phyloP scores from a whole-genome alignment of 2,329 filamentous ascomycete genomes.

The Trichoderma sp. region DNA sequence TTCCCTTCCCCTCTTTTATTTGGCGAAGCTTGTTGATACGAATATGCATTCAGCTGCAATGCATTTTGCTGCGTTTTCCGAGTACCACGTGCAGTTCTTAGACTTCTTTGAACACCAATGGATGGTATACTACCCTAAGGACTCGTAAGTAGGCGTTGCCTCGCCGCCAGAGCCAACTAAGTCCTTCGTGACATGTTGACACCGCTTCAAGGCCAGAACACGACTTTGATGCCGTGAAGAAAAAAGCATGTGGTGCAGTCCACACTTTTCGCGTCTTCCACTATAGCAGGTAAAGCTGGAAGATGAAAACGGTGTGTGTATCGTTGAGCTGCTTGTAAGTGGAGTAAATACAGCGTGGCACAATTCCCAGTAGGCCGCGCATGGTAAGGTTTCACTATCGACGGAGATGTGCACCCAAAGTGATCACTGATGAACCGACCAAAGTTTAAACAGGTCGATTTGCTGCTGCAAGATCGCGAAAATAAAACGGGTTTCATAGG shows the following conservation, averaged over 20 bases:
- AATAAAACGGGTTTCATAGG: not conserved
- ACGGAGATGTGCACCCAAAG: conserved; percentile 6
- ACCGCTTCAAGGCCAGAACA: not conserved
- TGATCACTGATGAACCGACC: not conserved
- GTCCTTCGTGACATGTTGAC: not conserved
- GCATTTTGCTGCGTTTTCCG: not conserved
- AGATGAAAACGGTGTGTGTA: not conserved
- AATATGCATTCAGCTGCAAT: not conserved
- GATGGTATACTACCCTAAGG: not conserved
- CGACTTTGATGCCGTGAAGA: not conserved
- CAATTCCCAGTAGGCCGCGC: not conserved
- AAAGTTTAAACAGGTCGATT: not conserved
- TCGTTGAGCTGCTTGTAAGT: not conserved
- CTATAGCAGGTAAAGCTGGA: not conserved
- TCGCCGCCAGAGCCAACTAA: not conserved
- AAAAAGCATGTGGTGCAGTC: not conserved
- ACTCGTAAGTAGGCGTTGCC: not conserved
- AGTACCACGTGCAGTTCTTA: not conserved
- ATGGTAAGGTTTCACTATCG: conserved; percentile 11
- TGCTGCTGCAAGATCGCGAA: conserved; percentile 13
- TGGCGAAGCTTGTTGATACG: not conserved
- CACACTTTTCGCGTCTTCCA: not conserved
- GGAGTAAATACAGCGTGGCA: not conserved
- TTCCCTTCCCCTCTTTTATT: not conserved
- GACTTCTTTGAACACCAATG: not conserved